Evolutionary conservation across 169 alveolate species (phyloP), one percentile per base, ranked within the genome.

Genomic region (Babesia bovis): DNA sequence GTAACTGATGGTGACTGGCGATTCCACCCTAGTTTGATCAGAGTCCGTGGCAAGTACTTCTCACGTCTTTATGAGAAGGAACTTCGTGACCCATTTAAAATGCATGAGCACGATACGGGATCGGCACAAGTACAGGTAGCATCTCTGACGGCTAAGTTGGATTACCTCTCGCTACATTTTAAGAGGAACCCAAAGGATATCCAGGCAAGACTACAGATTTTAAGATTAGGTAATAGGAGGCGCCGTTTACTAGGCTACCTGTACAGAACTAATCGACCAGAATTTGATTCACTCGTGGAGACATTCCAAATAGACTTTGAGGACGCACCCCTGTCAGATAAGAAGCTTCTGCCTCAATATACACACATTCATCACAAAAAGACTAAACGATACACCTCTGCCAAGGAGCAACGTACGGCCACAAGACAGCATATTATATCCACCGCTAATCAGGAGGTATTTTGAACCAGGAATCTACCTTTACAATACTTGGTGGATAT

Each of bases 31-130:
- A 42, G 70, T 40, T 41, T 33, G 23, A 38, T 78, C 13, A n/a
- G 87, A 15, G 87, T 78, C 21, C 61, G 76, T 4, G 87, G 87
- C 49, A 76, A 76, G 58, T 78, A 78, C 55, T 78, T 78, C 61
- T 68, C 77, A 12, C 55, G 44, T 60, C 49, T 67, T 47, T 78
- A 78, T 57, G 79, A 68, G 25, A 45, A 78, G 56, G 87, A 78
- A 51, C 41, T 78, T 53, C 25, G 81, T 10, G 87, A 78, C 32
- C 87, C 87, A 38, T 63, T 78, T 73, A 78, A 78, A 21, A 53
- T 70, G 66, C 87, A 78, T 21, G 83, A 69, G 17, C 23, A n/a
- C 32, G 87, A 78, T 45, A 57, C 78, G 1, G 87, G 87, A 1
- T 78, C 87, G 1, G 57, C 78, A 2, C 77, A 78, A 35, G 83